Evolutionary conservation across 345 rosid genomes (phyloP), one percentile per base, ranked within the genome.

Genomic region (Sonneratia alba): DNA sequence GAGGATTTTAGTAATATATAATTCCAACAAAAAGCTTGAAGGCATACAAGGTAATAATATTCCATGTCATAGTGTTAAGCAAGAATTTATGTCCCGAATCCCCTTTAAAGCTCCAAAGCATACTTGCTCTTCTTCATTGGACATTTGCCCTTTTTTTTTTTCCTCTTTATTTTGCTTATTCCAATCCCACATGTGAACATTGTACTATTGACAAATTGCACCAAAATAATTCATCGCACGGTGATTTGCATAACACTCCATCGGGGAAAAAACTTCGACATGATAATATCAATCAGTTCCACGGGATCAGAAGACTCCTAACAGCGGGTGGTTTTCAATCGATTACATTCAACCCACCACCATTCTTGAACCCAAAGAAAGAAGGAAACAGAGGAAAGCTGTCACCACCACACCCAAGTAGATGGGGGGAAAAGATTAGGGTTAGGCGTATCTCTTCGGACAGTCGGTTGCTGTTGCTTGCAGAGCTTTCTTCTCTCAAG

Each of bases 1-100:
- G 32, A 27, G 32, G 32, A 27, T 27, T 27, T 27, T 27, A 27
- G 32, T 27, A 27, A 27, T 27, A 27, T 27, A 27, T 27, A 27
- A 27, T 27, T 27, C 32, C 32, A 27, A 27, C 32, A 27, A 27
- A 27, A 27, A 27, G 32, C 32, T 27, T 27, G 32, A 45, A 45
- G 13, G 7, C 49, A 1, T 45, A 45, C 49, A 45, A 45, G 49
- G 11, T 45, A 45, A 45, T 45, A 45, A 45, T 45, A 45, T 45
- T 45, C 49, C 64, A 37, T 18, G 19, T 56, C 27, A 15, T 11
- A 6, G 49, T 37, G 64, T 55, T 70, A 53, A 53, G 62, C 48
- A 55, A 70, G 72, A 42, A 36, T 70, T 36, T 49, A 36, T 51
- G 1, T 55, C 6, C 19, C 38, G 72, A 55, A 55, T 70, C 62